These are phyloP conservation scores for Saccharomycopsis javanensis DNA, from an alignment of 805 yeast species.

Conservation along the genomic window DNA sequence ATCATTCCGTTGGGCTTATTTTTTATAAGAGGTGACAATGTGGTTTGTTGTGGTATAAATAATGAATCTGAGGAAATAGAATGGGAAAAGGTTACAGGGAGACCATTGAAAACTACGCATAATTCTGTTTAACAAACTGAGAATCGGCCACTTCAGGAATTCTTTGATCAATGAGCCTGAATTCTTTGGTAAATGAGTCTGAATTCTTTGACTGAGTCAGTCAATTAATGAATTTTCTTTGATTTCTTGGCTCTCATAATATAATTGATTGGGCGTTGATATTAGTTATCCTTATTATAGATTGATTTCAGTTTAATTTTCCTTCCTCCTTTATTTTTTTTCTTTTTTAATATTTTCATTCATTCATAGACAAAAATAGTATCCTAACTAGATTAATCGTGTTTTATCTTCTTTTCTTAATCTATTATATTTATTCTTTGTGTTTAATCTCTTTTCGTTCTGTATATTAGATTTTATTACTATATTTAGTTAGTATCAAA, in stretches of 20 bases:
- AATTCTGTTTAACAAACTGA: not conserved
- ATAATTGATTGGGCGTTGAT: too few species aligned
- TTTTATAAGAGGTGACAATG: slow-evolving; percentile 35
- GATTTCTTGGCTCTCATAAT: too few species aligned
- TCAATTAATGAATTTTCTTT: too few species aligned
- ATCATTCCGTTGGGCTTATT: slow-evolving; percentile 33
- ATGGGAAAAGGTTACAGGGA: slow-evolving; percentile 27
- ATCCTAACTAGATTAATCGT: too few species aligned
- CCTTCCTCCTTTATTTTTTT: not conserved
- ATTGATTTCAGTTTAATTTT: not conserved
- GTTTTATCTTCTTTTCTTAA: too few species aligned
- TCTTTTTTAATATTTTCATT: too few species aligned
- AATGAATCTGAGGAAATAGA: slow-evolving; percentile 28
- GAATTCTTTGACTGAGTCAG: too few species aligned
- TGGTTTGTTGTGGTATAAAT: slow-evolving; percentile 36
- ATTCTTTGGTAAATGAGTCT: too few species aligned
- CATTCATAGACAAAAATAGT: too few species aligned
- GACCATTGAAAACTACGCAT: slow-evolving; percentile 8
- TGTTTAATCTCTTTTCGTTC: not conserved
- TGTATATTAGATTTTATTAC: slow-evolving; percentile 1
- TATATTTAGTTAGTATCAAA: not conserved
- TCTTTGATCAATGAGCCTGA: not conserved
- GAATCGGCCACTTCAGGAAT: not conserved
- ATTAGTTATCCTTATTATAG: too few species aligned
- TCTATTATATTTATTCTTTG: not conserved